phyloP scores from a whole-genome alignment of 2,329 filamentous ascomycete species.

The Calonectria pteridis region DNA sequence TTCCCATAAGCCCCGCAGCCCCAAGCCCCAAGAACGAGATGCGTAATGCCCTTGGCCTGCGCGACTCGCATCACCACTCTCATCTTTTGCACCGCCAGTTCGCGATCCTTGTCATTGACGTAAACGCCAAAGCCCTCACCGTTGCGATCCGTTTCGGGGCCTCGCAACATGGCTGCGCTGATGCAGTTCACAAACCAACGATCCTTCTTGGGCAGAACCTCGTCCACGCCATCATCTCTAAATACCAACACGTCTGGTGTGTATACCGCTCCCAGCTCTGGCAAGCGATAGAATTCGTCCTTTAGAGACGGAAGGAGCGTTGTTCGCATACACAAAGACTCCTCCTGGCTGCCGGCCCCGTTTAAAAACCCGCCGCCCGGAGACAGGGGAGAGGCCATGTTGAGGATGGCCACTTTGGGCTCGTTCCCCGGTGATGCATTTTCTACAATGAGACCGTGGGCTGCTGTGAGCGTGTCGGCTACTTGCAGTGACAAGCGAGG shows the following conservation, averaged over 20 bases:
- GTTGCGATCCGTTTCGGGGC: constrained; percentile 64
- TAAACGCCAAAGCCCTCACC: constrained; percentile 51
- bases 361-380: constrained; percentile 72
- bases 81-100: constrained; percentile 67
- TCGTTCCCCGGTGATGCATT: not conserved
- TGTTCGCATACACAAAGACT: constrained; percentile 71
- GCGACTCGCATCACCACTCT: constrained; percentile 67
- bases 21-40: constrained; percentile 72
- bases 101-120: constrained; percentile 61
- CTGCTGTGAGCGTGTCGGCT: constrained; percentile 67
- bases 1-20: constrained; percentile 75
- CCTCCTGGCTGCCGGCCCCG: constrained; percentile 72
- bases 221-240: constrained; percentile 49
- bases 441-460: constrained; percentile 42
- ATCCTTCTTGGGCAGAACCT: constrained; percentile 58
- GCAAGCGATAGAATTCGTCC: constrained; percentile 70
- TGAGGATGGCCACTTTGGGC: constrained; percentile 65
- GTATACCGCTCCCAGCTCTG: constrained; percentile 68
- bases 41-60: constrained; percentile 57
- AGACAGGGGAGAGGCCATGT: constrained; percentile 73
- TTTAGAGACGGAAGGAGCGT: constrained; percentile 70
- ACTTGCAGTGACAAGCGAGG: constrained; percentile 60
- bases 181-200: constrained; percentile 71
- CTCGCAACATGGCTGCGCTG: constrained; percentile 69
- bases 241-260: constrained; percentile 72